Evolutionary conservation across 306 rosid species (phyloP), one percentile per base, ranked within the genome.

Genomic region (Quercus alba): DNA sequence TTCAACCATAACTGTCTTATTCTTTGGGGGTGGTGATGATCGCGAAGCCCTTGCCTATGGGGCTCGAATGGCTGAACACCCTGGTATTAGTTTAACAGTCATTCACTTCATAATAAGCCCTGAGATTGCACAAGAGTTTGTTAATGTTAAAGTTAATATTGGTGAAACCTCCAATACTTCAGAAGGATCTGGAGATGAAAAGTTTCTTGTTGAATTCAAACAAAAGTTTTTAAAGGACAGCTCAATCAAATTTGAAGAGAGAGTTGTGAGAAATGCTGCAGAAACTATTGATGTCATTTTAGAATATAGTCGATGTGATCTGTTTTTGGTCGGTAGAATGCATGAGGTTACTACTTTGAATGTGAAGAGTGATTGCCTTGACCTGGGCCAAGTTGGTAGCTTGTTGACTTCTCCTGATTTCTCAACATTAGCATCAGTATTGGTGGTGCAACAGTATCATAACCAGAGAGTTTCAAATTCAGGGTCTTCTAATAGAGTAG

Each of bases 31-130:
- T 2, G 30, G 64, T 8, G 94, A 91, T 52, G 97, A 91, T 59
- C 79, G 78, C 0, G 97, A 91, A 79, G 97, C 97, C 13, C 78
- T 91, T 20, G 91, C 94, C 61, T 86, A 80, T n/a, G 94, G 92
- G 18, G 25, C 75, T 8, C 78, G 94, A 79, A 91, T 91, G 90
- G 90, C 86, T 0, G 92, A 91, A 46, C 94, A 91, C 66, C 97
- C 97, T 2, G 97, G 97, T 21, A 82, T 82, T 54, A 78, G 26
- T 30, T 52, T 91, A n/a, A 86, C 84, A 7, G 67, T 88, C 8
- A 61, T 91, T 10, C 81, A 71, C 18, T 75, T 88, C 77, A 13
- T 74, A 26, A 68, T 80, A 44, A 76, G 72, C 21, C 76, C 82
- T 19, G 81, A 82, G 28, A 74, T 64, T 56, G 58, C 17, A 9